Evolutionary conservation across 179 eudicot species (phyloP).

Genomic region (Silene noctiflora): DNA sequence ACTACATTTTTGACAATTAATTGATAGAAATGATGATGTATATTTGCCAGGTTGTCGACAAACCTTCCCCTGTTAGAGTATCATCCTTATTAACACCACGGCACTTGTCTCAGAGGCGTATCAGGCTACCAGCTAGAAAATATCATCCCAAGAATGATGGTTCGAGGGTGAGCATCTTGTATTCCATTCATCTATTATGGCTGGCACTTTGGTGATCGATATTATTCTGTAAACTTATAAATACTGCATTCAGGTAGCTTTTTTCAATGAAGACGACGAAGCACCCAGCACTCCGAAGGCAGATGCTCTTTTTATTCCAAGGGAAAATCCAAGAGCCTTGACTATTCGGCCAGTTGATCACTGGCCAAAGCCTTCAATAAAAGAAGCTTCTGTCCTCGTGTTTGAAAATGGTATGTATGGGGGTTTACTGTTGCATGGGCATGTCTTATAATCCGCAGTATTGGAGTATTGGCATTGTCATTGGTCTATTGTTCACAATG

Average conservation of each 20-base stretch:
- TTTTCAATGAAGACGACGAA: slow-evolving; percentile 80
- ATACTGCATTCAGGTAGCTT: slow-evolving; percentile 59
- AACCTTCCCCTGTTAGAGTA: slow-evolving; percentile 74
- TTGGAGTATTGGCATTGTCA: neutral
- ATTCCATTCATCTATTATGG: neutral
- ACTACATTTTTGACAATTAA: neutral
- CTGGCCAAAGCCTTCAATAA: slow-evolving; percentile 57
- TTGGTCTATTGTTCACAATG: neutral
- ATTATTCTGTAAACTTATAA: neutral
- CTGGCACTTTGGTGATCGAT: neutral
- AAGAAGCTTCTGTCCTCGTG: slow-evolving; percentile 31
- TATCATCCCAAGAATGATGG: slow-evolving; percentile 78
- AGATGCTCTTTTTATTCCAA: slow-evolving; percentile 83
- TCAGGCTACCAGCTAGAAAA: slow-evolving; percentile 79
- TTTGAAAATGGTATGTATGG: slow-evolving; percentile 58
- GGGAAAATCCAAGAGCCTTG: slow-evolving; percentile 93
- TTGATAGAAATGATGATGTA: neutral
- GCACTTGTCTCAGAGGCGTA: slow-evolving; percentile 85
- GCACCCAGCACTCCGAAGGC: slow-evolving; percentile 81
- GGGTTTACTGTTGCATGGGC: neutral
- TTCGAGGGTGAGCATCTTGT: slow-evolving; percentile 47
- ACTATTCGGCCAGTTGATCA: slow-evolving; percentile 79
- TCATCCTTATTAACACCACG: slow-evolving; percentile 84
- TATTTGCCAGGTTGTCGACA: slow-evolving; percentile 70
- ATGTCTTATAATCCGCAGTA: too few relatives aligned